Percentiles rank a stretch among this genome's conserved stretches.
Conservation (phyloP, 371 early-diverging fungal genomes). For the Zychaea mexicana region DNA sequence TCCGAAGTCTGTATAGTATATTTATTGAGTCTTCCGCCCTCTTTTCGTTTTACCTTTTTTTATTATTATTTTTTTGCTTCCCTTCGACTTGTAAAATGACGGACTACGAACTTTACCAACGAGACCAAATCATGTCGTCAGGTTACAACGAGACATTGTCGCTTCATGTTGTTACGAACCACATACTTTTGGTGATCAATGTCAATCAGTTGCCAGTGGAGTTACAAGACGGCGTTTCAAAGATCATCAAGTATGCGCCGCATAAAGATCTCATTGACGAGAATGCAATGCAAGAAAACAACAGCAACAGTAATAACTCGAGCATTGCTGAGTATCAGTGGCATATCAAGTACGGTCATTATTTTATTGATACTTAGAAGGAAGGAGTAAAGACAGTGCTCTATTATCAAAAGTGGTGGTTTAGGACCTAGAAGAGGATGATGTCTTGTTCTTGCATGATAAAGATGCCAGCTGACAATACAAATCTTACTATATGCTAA, state of each 20-base stretch:
- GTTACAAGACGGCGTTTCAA: constrained; percentile 60
- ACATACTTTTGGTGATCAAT: constrained; percentile 49
- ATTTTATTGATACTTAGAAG: not conserved
- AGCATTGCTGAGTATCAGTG: constrained; percentile 41
- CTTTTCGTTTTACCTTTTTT: not conserved
- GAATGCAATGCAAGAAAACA: constrained; percentile 48
- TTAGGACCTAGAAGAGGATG: too few species aligned
- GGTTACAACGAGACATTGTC: constrained; percentile 2
- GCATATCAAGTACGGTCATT: constrained; percentile 51
- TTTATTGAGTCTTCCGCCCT: not conserved
- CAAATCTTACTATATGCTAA: not conserved
- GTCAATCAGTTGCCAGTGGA: constrained; percentile 56
- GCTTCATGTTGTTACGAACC: constrained; percentile 13
- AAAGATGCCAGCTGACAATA: not conserved
- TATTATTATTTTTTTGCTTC: not conserved
- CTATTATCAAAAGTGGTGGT: too few species aligned
- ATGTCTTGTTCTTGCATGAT: too few species aligned
- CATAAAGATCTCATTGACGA: constrained; percentile 53
- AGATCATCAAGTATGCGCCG: constrained; percentile 57
- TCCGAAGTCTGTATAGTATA: too few species aligned
- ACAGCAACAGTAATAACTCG: too few species aligned
- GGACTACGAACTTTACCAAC: not conserved
- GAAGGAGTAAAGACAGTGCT: too few species aligned
- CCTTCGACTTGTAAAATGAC: not conserved
- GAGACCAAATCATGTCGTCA: constrained; percentile 7